phyloP scores from a whole-genome alignment of 2,329 filamentous ascomycete species.

The Stachybotrys echinatus region DNA sequence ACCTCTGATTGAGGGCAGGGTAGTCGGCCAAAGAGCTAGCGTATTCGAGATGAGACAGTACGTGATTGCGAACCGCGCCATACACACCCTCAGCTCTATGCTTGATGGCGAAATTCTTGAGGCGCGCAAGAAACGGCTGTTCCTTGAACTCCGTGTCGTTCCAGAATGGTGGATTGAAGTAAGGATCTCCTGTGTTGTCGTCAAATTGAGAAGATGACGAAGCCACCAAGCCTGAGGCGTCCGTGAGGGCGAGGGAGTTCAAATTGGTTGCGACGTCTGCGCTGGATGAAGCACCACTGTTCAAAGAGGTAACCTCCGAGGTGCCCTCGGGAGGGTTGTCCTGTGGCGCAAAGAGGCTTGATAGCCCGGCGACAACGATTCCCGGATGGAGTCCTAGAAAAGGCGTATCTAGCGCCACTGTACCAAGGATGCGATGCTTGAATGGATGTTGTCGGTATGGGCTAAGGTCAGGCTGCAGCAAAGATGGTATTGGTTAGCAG shows the following conservation, averaged over 20 bases:
- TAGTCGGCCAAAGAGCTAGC: constrained; percentile 77
- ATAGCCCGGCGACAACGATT: constrained; percentile 75
- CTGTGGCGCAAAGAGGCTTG: constrained; percentile 61
- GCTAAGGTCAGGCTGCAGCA: constrained; percentile 24
- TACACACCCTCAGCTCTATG: constrained; percentile 66
- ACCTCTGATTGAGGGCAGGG: constrained; percentile 61
- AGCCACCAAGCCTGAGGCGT: constrained; percentile 8
- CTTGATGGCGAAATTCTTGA: constrained; percentile 76
- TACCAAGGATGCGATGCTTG: constrained; percentile 73
- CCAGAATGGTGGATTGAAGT: constrained; percentile 69
- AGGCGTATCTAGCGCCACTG: constrained; percentile 78
- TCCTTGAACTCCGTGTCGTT: constrained; percentile 70
- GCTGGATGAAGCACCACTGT: constrained; percentile 5
- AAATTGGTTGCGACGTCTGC: constrained; percentile 3
- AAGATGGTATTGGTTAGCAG: no score
- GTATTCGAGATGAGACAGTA: constrained; percentile 79
- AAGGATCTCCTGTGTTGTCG: constrained; percentile 42
- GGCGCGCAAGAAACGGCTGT: constrained; percentile 61
- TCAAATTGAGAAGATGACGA: constrained; percentile 5
- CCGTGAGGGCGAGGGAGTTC: constrained; percentile 10
- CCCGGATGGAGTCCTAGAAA: constrained; percentile 87
- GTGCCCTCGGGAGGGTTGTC: constrained; percentile 19
- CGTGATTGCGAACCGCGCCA: constrained; percentile 65
- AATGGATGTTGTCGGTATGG: constrained; percentile 37
- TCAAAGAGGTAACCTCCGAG: neutral